Conservation (phyloP, 148 eudicot genomes). For the Heliamphora exappendiculata region DNA sequence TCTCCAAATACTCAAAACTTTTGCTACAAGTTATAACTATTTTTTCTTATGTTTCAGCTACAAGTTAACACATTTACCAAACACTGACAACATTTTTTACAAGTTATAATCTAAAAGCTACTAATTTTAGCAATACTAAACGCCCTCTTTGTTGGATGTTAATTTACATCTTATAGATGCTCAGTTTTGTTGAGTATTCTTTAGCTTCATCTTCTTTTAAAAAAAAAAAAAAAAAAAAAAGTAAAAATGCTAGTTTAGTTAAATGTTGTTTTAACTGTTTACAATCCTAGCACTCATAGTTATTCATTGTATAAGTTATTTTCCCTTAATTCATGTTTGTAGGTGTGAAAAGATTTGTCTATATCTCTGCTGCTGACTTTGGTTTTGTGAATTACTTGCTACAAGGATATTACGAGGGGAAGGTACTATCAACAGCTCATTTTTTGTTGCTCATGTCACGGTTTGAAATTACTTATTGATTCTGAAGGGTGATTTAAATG, state of each 20-base stretch:
- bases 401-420: slow-evolving; percentile 66
- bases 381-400: slow-evolving; percentile 50
- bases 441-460: neutral
- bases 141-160: neutral
- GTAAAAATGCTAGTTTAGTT: too few species aligned
- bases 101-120: too few species aligned
- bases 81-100: too few species aligned
- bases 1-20: too few species aligned
- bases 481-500: neutral
- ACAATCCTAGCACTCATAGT: too few species aligned
- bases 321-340: slow-evolving; percentile 1
- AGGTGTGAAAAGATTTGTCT: slow-evolving; percentile 64
- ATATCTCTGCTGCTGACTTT: slow-evolving; percentile 71
- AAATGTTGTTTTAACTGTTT: too few species aligned
- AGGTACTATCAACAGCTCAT: slow-evolving; percentile 28
- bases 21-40: too few species aligned
- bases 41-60: too few species aligned
- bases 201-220: neutral
- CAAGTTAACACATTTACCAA: too few species aligned
- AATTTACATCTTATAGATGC: neutral
- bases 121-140: too few species aligned
- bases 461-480: neutral
- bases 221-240: too few species aligned
- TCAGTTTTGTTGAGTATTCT: neutral
- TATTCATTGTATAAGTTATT: neutral